phyloP scores from a whole-genome alignment of 768 basidiomycete genomes.

The Lactifluus piperatus region DNA sequence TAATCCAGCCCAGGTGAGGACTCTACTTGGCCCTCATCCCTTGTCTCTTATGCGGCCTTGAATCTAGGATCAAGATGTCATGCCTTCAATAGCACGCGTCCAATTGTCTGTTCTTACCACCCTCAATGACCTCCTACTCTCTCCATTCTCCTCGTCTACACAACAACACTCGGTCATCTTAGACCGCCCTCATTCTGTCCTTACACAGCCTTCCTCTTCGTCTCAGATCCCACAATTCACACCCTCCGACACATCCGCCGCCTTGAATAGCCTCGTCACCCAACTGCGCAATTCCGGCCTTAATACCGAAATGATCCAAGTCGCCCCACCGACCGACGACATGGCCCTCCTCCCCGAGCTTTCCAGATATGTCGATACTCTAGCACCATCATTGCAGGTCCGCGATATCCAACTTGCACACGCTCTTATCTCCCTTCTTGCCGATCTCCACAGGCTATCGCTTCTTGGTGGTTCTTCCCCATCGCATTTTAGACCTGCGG shows the following conservation, averaged over 20 bases:
- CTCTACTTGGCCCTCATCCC: background rate
- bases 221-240: conserved; percentile 25
- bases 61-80: conserved; percentile 42
- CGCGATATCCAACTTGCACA: conserved; percentile 56
- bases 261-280: conserved; percentile 52
- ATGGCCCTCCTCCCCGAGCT: conserved; percentile 53
- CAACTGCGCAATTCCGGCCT: conserved; percentile 48
- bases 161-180: conserved; percentile 44
- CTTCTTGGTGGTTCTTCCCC: conserved; percentile 17
- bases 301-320: conserved; percentile 40
- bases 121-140: conserved; percentile 58
- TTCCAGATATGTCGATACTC: conserved; percentile 40
- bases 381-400: conserved; percentile 36
- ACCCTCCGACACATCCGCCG: conserved; percentile 29
- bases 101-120: conserved; percentile 70
- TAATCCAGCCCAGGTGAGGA: background rate
- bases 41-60: background rate
- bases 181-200: conserved; percentile 54
- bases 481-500: conserved; percentile 23
- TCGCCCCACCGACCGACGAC: conserved; percentile 34
- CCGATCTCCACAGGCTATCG: conserved; percentile 59
- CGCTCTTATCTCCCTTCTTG: conserved; percentile 59
- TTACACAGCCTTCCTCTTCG: conserved; percentile 27
- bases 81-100: conserved; percentile 66
- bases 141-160: conserved; percentile 31